phyloP scores from a whole-genome alignment of 2,329 filamentous ascomycete species.

The Aureobasidium musti region DNA sequence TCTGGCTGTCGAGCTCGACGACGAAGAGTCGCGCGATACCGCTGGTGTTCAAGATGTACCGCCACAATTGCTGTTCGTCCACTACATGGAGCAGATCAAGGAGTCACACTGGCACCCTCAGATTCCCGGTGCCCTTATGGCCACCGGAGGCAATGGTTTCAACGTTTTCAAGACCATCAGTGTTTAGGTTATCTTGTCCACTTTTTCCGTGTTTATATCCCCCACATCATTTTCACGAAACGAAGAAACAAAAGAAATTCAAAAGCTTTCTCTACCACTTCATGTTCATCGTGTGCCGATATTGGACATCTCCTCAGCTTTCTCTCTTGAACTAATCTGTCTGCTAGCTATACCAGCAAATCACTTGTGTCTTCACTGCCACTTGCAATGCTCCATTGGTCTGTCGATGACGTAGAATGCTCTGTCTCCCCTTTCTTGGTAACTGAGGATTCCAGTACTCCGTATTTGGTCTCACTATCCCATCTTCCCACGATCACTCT shows the following conservation, averaged over 20 bases:
- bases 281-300: too few relatives aligned
- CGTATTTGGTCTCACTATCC: not conserved
- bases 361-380: too few relatives aligned
- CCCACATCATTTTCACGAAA: not conserved
- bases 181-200: slow-evolving; percentile 35
- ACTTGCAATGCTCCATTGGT: too few relatives aligned
- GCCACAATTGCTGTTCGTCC: slow-evolving; percentile 91
- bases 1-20: slow-evolving; percentile 91
- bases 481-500: not conserved
- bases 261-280: too few relatives aligned
- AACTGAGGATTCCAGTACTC: not conserved
- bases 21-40: slow-evolving; percentile 91
- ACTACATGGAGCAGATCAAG: slow-evolving; percentile 93
- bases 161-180: slow-evolving; percentile 47
- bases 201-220: slow-evolving; percentile 9
- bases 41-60: slow-evolving; percentile 87
- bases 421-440: not conserved
- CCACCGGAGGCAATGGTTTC: slow-evolving; percentile 85
- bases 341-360: not conserved
- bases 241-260: not conserved
- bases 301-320: not conserved
- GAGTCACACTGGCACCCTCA: slow-evolving; percentile 98
- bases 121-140: slow-evolving; percentile 85
- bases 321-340: not conserved
- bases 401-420: not conserved